Conservation (phyloP, 2,329 filamentous ascomycete species). For the Diplodia sapinea region DNA sequence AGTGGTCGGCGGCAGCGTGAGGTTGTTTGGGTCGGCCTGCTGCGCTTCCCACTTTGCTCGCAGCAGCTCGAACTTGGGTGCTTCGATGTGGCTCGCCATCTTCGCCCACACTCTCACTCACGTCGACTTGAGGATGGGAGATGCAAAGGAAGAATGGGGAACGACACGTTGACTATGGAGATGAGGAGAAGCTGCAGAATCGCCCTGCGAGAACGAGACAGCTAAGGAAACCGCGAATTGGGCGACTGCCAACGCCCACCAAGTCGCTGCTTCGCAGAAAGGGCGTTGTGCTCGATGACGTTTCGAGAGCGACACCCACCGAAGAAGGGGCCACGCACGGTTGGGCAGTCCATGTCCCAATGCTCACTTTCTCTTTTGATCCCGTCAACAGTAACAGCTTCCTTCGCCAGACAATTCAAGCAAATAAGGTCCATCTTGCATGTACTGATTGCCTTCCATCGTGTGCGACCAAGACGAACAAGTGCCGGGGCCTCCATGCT, state of each 20-base stretch:
- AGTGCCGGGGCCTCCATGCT: neutral
- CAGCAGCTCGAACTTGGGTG: slow-evolving; percentile 12
- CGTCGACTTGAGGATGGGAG: neutral
- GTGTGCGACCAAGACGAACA: neutral
- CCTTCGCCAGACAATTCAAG: neutral
- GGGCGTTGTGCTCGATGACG: neutral
- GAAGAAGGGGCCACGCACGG: neutral
- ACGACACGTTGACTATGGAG: neutral
- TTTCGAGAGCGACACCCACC: neutral
- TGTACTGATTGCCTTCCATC: neutral
- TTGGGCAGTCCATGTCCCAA: neutral
- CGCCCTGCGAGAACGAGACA: neutral
- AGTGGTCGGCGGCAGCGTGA: slow-evolving; percentile 1
- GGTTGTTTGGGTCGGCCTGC: slow-evolving; percentile 7
- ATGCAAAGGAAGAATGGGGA: neutral
- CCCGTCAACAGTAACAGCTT: neutral
- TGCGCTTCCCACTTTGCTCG: slow-evolving; percentile 26
- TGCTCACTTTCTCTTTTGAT: neutral
- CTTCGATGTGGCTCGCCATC: slow-evolving; percentile 10
- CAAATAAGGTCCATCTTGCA: neutral
- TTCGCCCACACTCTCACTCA: neutral
- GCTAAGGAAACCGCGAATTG: neutral
- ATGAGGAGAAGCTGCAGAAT: neutral
- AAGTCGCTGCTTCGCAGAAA: neutral
- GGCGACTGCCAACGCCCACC: neutral